Conservation (phyloP, 2,329 filamentous ascomycete genomes). For the Lecanicillium sp. region DNA sequence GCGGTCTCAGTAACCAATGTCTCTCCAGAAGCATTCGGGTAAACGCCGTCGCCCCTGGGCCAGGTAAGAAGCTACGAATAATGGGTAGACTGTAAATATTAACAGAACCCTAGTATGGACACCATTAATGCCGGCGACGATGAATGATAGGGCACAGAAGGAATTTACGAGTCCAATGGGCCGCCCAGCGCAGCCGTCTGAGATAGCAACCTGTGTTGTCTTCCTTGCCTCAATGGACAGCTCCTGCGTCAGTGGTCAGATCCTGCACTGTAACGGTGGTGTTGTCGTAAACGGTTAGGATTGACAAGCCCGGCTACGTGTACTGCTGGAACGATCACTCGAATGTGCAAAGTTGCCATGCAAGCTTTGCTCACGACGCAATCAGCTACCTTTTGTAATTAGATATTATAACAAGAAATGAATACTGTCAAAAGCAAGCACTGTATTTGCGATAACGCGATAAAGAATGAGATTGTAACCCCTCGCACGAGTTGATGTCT, state of each 20-base stretch:
- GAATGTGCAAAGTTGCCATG: too few relatives aligned
- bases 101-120: conserved; percentile 54
- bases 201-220: conserved; percentile 76
- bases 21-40: conserved; percentile 66
- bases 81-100: not conserved
- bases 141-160: conserved; percentile 64
- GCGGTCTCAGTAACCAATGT: conserved; percentile 70
- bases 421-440: too few relatives aligned
- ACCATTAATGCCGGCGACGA: conserved; percentile 66
- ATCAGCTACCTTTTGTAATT: too few relatives aligned
- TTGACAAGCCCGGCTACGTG: too few relatives aligned
- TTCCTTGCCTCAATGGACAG: conserved; percentile 73
- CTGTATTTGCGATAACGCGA: too few relatives aligned
- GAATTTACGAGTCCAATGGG: conserved; percentile 71
- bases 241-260: conserved; percentile 67
- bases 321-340: too few relatives aligned
- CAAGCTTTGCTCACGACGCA: too few relatives aligned
- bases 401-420: too few relatives aligned
- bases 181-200: conserved; percentile 69
- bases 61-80: conserved; percentile 28
- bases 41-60: conserved; percentile 71
- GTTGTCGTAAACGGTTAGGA: conserved; percentile 41
- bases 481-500: too few relatives aligned
- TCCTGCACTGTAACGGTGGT: conserved; percentile 48
- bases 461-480: too few relatives aligned